Evolutionary conservation across 1,284 basidiomycete genomes (phyloP).

Genomic region (Boletus semigastroideus): DNA sequence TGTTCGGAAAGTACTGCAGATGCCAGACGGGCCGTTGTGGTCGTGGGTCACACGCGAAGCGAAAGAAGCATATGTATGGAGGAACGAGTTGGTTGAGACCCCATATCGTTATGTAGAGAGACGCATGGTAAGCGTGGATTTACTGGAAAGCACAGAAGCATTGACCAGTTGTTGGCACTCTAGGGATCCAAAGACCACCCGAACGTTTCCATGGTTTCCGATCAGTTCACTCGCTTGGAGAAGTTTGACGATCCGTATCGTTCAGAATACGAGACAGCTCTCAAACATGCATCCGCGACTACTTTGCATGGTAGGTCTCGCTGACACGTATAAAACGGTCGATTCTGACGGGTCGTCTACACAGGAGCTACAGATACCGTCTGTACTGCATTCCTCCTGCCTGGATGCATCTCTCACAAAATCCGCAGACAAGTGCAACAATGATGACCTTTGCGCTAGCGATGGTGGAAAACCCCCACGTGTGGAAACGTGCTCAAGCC

Average conservation of each 20-base stretch:
- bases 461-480: slow-evolving; percentile 34
- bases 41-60: neutral
- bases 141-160: neutral
- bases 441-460: slow-evolving; percentile 31
- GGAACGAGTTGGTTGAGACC: slow-evolving; percentile 2
- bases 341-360: neutral
- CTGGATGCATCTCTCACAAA: neutral
- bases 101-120: slow-evolving; percentile 12
- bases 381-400: neutral
- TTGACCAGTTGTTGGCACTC: neutral
- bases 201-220: slow-evolving; percentile 21
- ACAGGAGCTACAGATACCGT: slow-evolving; percentile 17
- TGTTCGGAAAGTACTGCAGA: neutral
- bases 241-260: slow-evolving; percentile 1
- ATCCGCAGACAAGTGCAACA: slow-evolving; percentile 9
- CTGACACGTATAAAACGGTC: neutral
- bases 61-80: neutral
- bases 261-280: slow-evolving; percentile 4
- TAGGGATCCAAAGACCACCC: slow-evolving; percentile 10
- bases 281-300: slow-evolving; percentile 10
- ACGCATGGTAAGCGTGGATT: slow-evolving; percentile 6
- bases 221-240: slow-evolving; percentile 21
- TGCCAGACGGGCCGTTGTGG: neutral
- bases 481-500: slow-evolving; percentile 33
- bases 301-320: slow-evolving; percentile 8